Base-by-base conservation (phyloP, 2,329 filamentous ascomycete species). In the Arthroderma uncinatum region DNA sequence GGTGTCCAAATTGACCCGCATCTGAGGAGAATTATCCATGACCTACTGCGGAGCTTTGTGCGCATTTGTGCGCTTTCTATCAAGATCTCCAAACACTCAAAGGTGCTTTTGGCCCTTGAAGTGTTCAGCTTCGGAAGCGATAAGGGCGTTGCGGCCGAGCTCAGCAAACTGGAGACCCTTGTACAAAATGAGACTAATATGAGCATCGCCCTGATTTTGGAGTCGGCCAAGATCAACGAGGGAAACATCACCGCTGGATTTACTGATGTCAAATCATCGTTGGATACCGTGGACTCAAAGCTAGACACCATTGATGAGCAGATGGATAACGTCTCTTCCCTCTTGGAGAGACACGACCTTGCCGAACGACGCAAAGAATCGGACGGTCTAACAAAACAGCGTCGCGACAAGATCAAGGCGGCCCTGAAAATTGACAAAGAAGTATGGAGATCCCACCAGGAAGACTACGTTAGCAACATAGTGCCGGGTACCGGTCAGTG, bases 101-200 rank as follows among this genome's bases (percentile, higher is more conserved):
- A 65, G 54, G 56, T 66, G 6, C 57, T 66, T 2, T 60, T 60
- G 25, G 63, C 61, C 19, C 60, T 64, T 42, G 66, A 66, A 59
- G 63, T 66, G 1, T 65, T 67, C 56, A 64, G 63, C 8, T 65
- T 68, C 54, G 61, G 64, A 28, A 61, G 61, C n/a, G 65, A 68
- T 52, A 63, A 66, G 56, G 66, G 65, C n/a, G 63, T 68, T 4
- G 61, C 62, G 16, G 63, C 42, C 7, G 65, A 66, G 47, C 57
- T 68, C 10, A 56, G 21, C 34, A 60, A 58, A 2, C 60, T 68
- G 6, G 61, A 64, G 47, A 55, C 56, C 7, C 59, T 67, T 7
- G 64, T 67, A 14, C 63, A 67, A 37, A 62, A 62, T 30, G 65
- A 67, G 54, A 64, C 64, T 12, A 62, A 63, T 47, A 65, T 67